Base-by-base conservation (phyloP, 202 grass and related monocot species). In the Elaeis oleifera region DNA sequence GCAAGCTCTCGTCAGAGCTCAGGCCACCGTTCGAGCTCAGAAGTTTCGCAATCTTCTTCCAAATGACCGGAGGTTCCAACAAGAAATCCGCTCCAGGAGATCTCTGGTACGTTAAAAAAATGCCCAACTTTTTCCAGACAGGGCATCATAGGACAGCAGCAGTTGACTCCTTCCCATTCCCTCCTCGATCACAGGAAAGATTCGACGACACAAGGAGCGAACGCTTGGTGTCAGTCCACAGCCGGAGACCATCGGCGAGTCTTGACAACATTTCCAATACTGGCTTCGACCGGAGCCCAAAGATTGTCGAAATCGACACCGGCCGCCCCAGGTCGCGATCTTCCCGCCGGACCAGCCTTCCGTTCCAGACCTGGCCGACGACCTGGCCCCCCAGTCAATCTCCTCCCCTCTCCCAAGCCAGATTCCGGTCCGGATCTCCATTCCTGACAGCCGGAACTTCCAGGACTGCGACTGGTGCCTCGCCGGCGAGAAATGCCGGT, bases 231-330 rank as follows among this genome's bases (percentile, higher is more conserved):
- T 53, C 80, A 17, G 63, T 82, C 69, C 87, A 87, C 80, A 85
- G 83, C 81, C 78, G 88, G 2, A 79, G 83, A 4, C 72, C 94
- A 17, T 99, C 95, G 0, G 78, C 95, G 51, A 87, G 82, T 81
- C 68, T 99, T 27, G 95, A 99, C 50, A 83, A 72, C 6, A 0
- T 72, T 21, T 68, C 52, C 28, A 68, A 77, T 16, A 31, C 6
- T 31, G 86, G 78, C 18, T 84, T 60, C 27, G 94, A 94, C 73
- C 77, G 73, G 63, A 99, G 95, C 75, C 85, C 95, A 1, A 99
- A 94, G 83, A 92, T 94, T 48, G 95, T 99, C 23, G 95, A 99
- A 76, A 87, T 99, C 60, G 95, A 99, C 67, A 94, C 85, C 0
- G 75, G 73, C 9, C 67, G 88, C 5, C 85, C 83, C 1, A 78